Evolutionary conservation across 78 protist genomes (phyloP).

Genomic region (Mastigamoeba balamuthi): DNA sequence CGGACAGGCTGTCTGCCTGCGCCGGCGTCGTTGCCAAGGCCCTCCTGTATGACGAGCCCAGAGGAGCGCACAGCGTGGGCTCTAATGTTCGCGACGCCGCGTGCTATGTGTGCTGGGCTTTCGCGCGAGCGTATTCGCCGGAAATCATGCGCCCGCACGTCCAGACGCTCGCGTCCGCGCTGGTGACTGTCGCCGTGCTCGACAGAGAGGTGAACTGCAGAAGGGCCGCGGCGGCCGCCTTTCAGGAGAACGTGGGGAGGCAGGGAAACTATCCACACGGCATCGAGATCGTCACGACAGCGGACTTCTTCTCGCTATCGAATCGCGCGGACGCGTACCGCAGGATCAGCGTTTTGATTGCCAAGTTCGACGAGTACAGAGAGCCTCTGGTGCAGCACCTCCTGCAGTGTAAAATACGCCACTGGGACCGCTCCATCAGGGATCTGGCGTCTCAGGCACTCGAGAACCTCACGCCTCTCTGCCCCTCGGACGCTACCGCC

Average conservation of each 20-base stretch:
- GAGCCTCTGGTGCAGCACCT: slow-evolving; percentile 42
- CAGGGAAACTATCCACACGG: slow-evolving; percentile 89
- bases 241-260: slow-evolving; percentile 92
- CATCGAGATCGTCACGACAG: slow-evolving; percentile 68
- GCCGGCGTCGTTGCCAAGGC: slow-evolving; percentile 40
- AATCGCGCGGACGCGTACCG: slow-evolving; percentile 42
- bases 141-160: slow-evolving; percentile 6
- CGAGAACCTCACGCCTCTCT: slow-evolving; percentile 1
- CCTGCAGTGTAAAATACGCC: slow-evolving; percentile 33
- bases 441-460: slow-evolving; percentile 57
- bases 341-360: slow-evolving; percentile 35
- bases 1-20: slow-evolving; percentile 40
- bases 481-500: background rate
- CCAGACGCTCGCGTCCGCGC: background rate
- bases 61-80: slow-evolving; percentile 70
- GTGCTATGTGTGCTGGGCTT: slow-evolving; percentile 93
- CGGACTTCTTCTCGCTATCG: slow-evolving; percentile 84
- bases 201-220: slow-evolving; percentile 82
- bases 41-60: slow-evolving; percentile 29
- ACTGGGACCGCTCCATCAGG: slow-evolving; percentile 70
- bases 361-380: slow-evolving; percentile 36
- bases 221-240: slow-evolving; percentile 96
- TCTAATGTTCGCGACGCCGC: slow-evolving; percentile 94
- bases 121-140: slow-evolving; percentile 87
- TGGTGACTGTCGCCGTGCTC: slow-evolving; percentile 23